Evolutionary conservation across 176 grass and related monocot species (phyloP), one percentile per base, ranked within the genome.

Genomic region (Themeda triandra): DNA sequence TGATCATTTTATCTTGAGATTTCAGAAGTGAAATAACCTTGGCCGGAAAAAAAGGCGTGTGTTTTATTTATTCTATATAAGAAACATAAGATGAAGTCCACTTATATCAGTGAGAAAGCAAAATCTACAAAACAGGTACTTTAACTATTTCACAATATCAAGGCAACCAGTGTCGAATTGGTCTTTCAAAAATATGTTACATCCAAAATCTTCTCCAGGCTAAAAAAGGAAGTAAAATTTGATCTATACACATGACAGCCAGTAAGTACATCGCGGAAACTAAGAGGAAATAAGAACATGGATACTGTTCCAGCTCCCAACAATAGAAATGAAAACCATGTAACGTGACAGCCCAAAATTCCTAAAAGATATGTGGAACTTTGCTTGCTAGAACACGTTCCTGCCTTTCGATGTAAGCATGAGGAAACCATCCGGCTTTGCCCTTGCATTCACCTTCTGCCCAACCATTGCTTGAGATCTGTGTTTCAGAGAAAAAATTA

Each of bases 371-470:
- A 78, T 98, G 73, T 11, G 96, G 91, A 77, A 98, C 83, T 92
- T 93, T 98, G 87, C 89, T 93, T 32, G 93, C 96, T 19, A 92
- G 75, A 33, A 98, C 96, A 37, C 89, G 93, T 15, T 98, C 91
- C 37, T 83, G 82, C 77, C 82, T 93, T 82, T 95, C 89, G 1
- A 95, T 60, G 63, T 93, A 98, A 71, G 66, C 85, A 36, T 90
- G 89, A 35, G 96, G 96, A 76, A 98, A 98, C 96, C 96, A 98
- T 73, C 96, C 96, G 0, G 96, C 96, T 88, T 98, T 90, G 18
- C 96, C 96, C 74, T 90, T 98, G 86, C 96, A 98, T 69, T 98
- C 96, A 11, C 96, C 96, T 88, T 98, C 96, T 10, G 93, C 96
- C 93, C 96, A 98, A 51, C 96, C 96, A 76, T 93, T 94, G 73